phyloP scores from a whole-genome alignment of 805 yeast species.

The Suhomyces pyralidae region DNA sequence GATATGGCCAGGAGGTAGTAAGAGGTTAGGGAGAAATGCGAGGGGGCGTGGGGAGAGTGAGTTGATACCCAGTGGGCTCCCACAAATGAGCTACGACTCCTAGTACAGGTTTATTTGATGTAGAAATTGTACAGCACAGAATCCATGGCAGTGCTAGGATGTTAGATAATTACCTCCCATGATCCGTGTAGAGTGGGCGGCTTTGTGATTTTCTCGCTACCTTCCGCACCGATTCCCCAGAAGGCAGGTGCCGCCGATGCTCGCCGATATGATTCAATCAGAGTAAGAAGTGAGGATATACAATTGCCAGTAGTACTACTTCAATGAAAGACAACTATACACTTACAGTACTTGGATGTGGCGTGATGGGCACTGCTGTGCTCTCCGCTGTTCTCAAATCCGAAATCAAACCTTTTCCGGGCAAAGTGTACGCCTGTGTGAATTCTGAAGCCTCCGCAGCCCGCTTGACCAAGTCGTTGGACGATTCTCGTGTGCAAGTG shows the following conservation, averaged over 20 bases:
- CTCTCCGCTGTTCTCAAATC: slow-evolving; percentile 67
- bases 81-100: neutral
- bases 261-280: neutral
- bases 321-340: slow-evolving; percentile 43
- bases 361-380: slow-evolving; percentile 95
- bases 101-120: neutral
- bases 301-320: no score
- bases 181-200: neutral
- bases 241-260: neutral
- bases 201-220: neutral
- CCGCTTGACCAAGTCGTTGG: slow-evolving; percentile 46
- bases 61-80: neutral
- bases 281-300: neutral
- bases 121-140: neutral
- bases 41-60: neutral
- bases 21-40: neutral
- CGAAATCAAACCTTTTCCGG: slow-evolving; percentile 55
- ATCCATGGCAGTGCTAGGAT: neutral
- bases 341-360: slow-evolving; percentile 83
- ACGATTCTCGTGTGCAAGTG: slow-evolving; percentile 44
- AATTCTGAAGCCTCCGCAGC: slow-evolving; percentile 46
- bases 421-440: slow-evolving; percentile 75
- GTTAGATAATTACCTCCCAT: neutral
- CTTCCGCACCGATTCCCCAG: neutral
- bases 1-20: neutral